Conservation (phyloP, 1,284 basidiomycete species). For the Boletus smithii region DNA sequence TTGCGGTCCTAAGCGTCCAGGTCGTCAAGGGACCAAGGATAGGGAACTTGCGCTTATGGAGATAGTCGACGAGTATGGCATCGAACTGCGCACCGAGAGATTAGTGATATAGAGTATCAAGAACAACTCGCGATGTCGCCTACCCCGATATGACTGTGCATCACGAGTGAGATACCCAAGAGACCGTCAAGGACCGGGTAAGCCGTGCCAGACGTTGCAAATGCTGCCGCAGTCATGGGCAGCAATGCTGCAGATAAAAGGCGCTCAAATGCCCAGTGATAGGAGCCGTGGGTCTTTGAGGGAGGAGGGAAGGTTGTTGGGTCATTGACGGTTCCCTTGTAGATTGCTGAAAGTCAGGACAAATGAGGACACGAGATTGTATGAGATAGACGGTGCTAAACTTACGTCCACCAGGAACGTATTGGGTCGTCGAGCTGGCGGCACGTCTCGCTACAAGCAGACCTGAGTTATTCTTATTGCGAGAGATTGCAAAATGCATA, state of each 20-base stretch:
- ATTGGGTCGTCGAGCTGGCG: conserved; percentile 35
- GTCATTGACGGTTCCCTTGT: conserved; percentile 95
- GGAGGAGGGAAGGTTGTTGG: conserved; percentile 85
- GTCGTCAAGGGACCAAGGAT: conserved; percentile 62
- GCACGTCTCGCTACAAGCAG: conserved; percentile 36
- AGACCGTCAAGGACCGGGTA: conserved; percentile 88
- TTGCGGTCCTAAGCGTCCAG: conserved; percentile 79
- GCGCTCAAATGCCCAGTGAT: conserved; percentile 98
- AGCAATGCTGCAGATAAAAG: conserved; percentile 84
- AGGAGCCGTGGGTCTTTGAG: conserved; percentile 82
- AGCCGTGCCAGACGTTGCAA: conserved; percentile 64
- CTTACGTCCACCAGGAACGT: conserved; percentile 71
- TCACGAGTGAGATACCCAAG: conserved; percentile 81
- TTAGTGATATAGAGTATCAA: background rate
- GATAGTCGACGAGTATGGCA: conserved; percentile 77
- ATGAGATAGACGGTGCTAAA: conserved; percentile 21
- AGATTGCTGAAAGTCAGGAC: conserved; percentile 61
- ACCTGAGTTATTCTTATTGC: conserved; percentile 3
- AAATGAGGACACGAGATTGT: background rate
- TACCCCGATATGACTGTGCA: conserved; percentile 95
- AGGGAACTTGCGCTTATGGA: conserved; percentile 93
- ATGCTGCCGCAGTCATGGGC: conserved; percentile 82
- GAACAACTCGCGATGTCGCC: conserved; percentile 22
- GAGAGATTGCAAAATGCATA: conserved; percentile 15
- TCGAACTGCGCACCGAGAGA: conserved; percentile 54